Evolutionary conservation across 1,139 yeast species (phyloP), one percentile per base, ranked within the genome.

Genomic region (Yamadazyma dushanensis): DNA sequence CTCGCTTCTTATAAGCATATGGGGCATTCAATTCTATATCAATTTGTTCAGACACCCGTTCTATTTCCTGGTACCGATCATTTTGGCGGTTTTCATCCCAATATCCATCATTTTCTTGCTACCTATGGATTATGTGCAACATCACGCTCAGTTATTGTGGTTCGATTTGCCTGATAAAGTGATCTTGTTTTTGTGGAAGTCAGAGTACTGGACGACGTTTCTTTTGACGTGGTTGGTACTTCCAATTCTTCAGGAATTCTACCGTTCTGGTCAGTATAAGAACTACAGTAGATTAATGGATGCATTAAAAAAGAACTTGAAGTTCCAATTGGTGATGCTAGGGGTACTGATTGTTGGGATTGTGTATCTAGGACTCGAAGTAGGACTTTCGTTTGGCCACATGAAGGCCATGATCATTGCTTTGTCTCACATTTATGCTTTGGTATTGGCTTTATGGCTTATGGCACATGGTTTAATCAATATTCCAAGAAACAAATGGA

Each of bases 381-480:
- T 76, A 8, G 88, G 90, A 3, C 66, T 85, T 32, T 67, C 77
- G 3, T 61, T 78, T 39, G 57, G 59, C 32, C 77, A 82, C 32
- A 62, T 86, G 51, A 83, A 82, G 54, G 70, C 82, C 32, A 71
- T 86, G 63, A 70, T 83, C 11, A 83, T 87, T 45, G 92, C 94
- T 0, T 53, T 85, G 19, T 78, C 94, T 1, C 94, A 87, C 55
- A 79, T 85, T n/a, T 87, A 86, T 55, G 77, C 95, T 0, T 69
- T 87, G 52, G 69, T 83, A 2, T 55, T 87, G 31, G 90, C 94
- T 1, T 67, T 85, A 20, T 86, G 94, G 94, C 63, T 87, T 37
- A 80, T 87, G 85, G 87, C 92, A 1, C 92, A 86, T 54, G 95
- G 95, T 0, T 59, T 86, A 36, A 76, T 84, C 16, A 72, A 74